Evolutionary conservation across 2,329 filamentous ascomycete species (phyloP).

Genomic region (Colletotrichum tamarilloi): DNA sequence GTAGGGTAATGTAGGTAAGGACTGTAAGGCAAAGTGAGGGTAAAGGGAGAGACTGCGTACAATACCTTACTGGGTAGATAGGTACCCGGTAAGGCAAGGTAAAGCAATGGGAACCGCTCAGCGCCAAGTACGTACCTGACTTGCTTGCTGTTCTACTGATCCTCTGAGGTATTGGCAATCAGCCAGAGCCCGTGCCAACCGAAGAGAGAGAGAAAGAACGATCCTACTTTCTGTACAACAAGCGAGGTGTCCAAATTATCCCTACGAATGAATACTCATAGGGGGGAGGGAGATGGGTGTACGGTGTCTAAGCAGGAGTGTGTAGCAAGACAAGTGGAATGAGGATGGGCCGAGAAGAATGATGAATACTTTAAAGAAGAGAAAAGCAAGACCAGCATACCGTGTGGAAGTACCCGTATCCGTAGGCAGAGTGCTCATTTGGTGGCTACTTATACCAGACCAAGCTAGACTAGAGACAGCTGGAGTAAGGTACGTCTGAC

Average conservation of each 20-base stretch:
- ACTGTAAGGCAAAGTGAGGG: background rate
- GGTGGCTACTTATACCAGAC: conserved; percentile 14
- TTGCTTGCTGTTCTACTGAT: background rate
- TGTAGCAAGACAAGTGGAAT: background rate
- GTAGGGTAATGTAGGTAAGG: no score
- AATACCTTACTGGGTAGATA: background rate
- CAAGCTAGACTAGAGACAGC: background rate
- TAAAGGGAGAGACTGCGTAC: background rate
- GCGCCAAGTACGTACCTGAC: background rate
- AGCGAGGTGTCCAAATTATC: background rate
- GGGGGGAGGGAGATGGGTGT: background rate
- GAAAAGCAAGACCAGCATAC: background rate
- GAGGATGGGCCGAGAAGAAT: background rate
- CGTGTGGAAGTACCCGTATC: background rate
- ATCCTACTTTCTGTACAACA: background rate
- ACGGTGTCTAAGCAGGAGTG: background rate
- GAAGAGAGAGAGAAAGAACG: background rate
- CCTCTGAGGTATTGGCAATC: background rate
- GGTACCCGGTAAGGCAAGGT: no score
- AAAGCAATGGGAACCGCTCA: background rate
- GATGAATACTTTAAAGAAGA: conserved; percentile 2
- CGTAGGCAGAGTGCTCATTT: conserved; percentile 21
- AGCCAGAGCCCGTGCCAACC: background rate
- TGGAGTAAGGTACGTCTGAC: background rate
- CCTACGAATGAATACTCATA: background rate